These are phyloP conservation scores for Ceratobasidium sp. DNA, from an alignment of 1,284 basidiomycete genomes.

Conservation along the genomic window DNA sequence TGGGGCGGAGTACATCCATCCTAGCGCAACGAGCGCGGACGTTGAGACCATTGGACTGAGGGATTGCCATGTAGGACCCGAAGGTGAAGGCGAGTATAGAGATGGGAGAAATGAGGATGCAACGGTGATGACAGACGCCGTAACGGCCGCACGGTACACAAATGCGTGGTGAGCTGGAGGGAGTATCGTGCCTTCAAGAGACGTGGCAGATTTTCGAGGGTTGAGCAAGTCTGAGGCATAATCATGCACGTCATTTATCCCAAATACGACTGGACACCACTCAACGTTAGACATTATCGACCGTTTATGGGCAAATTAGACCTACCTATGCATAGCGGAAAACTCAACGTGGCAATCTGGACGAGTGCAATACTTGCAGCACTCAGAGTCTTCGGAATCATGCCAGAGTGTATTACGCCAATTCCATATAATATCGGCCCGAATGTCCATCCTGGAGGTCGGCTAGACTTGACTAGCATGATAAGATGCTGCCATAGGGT, in stretches of 20 bases:
- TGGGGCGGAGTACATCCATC: constrained; percentile 53
- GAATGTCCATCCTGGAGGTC: constrained; percentile 53
- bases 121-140: constrained; percentile 50
- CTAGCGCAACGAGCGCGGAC: constrained; percentile 49
- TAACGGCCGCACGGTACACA: constrained; percentile 50
- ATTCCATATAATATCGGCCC: constrained; percentile 53
- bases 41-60: constrained; percentile 33
- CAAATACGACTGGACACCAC: constrained; percentile 51
- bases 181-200: constrained; percentile 52
- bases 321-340: constrained; percentile 50
- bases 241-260: constrained; percentile 53
- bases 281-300: neutral
- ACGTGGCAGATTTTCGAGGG: constrained; percentile 51
- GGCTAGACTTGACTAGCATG: constrained; percentile 48
- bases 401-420: constrained; percentile 52
- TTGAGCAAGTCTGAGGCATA: constrained; percentile 52
- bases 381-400: constrained; percentile 47
- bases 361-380: constrained; percentile 44
- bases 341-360: constrained; percentile 50
- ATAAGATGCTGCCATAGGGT: constrained; percentile 30
- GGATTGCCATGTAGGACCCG: neutral
- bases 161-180: constrained; percentile 50
- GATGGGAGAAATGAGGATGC: constrained; percentile 43
- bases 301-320: neutral
- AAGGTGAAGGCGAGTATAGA: neutral